Evolutionary conservation across 306 rosid genomes (phyloP), one percentile per base, ranked within the genome.

Genomic region (Trifolium fragiferum): DNA sequence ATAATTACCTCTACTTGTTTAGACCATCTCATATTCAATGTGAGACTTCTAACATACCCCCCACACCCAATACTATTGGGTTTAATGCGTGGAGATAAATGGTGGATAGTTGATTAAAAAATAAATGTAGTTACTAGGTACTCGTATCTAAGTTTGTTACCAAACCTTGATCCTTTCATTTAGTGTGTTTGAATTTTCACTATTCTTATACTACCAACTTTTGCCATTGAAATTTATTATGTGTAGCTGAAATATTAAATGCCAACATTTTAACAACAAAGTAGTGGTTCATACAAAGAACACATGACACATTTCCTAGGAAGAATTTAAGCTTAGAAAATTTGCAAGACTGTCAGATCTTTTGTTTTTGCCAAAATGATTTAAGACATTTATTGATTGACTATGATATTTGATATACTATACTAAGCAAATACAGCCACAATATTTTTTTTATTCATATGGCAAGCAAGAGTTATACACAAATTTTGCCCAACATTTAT

Each of bases 141-240:
- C 55, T 80, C 74, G 64, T 27, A 75, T 75, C 77, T 20, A 70
- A 69, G 77, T 76, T 75, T 64, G 77, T 81, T 63, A 64, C 81
- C 84, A 70, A 76, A 70, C 76, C 73, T 59, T 38, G 67, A 10
- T 68, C 2, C 19, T 4, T 16, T 73, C 49, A 44, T 74, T 80
- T 49, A 46, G 4, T 66, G 37, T 21, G 66, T 43, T 72, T 54
- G 63, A 73, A 54, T 65, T 65, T n/a, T 50, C 21, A n/a, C 1
- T 69, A 23, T 57, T 11, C 33, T 60, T 25, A 6, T 77, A 30
- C 33, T 35, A 49, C 49, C 13, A 60, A 61, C 38, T 38, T 21
- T n/a, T 43, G 58, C n/a, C 23, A 12, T 8, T 63, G 25, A 38
- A 63, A 33, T 12, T 38, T 4, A 59, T 23, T 44, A 35, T 44